phyloP scores from a whole-genome alignment of 2,329 filamentous ascomycete genomes.

The Knufia petricola region DNA sequence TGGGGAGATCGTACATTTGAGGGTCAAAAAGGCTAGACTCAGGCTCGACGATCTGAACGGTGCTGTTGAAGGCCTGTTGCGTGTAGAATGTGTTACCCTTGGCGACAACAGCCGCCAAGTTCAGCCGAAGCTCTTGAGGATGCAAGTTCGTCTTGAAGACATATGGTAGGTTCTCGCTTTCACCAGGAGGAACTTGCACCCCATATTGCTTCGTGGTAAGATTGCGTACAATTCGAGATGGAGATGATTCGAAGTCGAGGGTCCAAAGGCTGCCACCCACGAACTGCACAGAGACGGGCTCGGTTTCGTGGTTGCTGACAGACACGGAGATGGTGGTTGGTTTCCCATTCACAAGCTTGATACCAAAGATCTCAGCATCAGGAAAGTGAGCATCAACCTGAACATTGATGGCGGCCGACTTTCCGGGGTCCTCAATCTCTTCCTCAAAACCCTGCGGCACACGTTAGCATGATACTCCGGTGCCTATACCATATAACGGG shows the following conservation, averaged over 20 bases:
- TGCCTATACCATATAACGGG: neutral
- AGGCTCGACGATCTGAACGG: conserved; percentile 78
- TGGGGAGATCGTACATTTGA: conserved; percentile 62
- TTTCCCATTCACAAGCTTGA: conserved; percentile 90
- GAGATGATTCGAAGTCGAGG: conserved; percentile 44
- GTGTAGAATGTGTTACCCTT: conserved; percentile 53
- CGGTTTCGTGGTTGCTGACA: conserved; percentile 72
- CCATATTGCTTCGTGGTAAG: conserved; percentile 68
- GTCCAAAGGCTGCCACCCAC: conserved; percentile 65
- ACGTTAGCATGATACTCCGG: conserved; percentile 19
- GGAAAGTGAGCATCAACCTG: conserved; percentile 51
- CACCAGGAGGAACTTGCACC: conserved; percentile 62
- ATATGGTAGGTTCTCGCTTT: conserved; percentile 53
- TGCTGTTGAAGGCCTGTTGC: conserved; percentile 68
- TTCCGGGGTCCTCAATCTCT: conserved; percentile 54
- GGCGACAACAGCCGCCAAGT: conserved; percentile 64
- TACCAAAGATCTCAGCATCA: conserved; percentile 71
- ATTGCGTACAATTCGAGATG: conserved; percentile 65
- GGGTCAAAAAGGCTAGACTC: conserved; percentile 88
- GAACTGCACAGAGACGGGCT: conserved; percentile 64
- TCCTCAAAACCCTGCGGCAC: conserved; percentile 44
- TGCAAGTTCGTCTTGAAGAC: conserved; percentile 84
- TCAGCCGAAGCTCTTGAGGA: conserved; percentile 75
- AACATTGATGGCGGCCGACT: conserved; percentile 49
- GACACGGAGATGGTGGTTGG: conserved; percentile 74